phyloP scores from a whole-genome alignment of 345 rosid species.

The Limnanthes douglasii region DNA sequence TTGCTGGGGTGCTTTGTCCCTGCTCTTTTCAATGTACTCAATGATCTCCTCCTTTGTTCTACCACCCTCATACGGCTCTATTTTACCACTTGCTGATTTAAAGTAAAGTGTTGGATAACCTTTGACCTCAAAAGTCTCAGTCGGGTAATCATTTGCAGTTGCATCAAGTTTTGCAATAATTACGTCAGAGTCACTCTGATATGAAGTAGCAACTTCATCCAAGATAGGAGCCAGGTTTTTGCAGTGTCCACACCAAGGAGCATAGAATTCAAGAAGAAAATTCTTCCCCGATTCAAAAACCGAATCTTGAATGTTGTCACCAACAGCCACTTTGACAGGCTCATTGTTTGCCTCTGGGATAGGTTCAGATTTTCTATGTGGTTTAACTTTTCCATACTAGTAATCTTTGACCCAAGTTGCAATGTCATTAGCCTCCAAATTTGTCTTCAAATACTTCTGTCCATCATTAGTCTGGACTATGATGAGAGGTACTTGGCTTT shows the following conservation, averaged over 20 bases:
- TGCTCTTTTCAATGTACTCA: slow-evolving; percentile 71
- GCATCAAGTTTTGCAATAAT: slow-evolving; percentile 79
- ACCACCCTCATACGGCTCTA: slow-evolving; percentile 46
- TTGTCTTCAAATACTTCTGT: slow-evolving; percentile 62
- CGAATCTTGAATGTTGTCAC: slow-evolving; percentile 62
- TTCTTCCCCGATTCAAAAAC: slow-evolving; percentile 79
- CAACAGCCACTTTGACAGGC: slow-evolving; percentile 89
- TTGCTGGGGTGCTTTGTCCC: slow-evolving; percentile 17
- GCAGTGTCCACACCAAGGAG: slow-evolving; percentile 99
- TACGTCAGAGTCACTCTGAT: slow-evolving; percentile 38
- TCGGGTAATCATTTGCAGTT: slow-evolving; percentile 66
- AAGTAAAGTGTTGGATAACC: slow-evolving; percentile 86
- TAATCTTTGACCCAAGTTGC: slow-evolving; percentile 78
- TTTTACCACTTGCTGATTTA: slow-evolving; percentile 51
- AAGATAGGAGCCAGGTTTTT: slow-evolving; percentile 79
- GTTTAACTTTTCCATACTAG: slow-evolving; percentile 75
- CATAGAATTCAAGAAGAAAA: slow-evolving; percentile 84
- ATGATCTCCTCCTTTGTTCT: slow-evolving; percentile 78
- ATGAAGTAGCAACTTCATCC: slow-evolving; percentile 82
- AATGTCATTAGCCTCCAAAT: slow-evolving; percentile 49
- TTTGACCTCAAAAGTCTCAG: slow-evolving; percentile 51
- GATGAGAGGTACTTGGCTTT: slow-evolving; percentile 72
- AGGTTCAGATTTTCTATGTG: slow-evolving; percentile 73
- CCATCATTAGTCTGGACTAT: slow-evolving; percentile 53
- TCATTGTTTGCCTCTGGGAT: slow-evolving; percentile 68